These are phyloP conservation scores for Alternaria alternata DNA, from an alignment of 2,329 filamentous ascomycete genomes.

Conservation along the genomic window DNA sequence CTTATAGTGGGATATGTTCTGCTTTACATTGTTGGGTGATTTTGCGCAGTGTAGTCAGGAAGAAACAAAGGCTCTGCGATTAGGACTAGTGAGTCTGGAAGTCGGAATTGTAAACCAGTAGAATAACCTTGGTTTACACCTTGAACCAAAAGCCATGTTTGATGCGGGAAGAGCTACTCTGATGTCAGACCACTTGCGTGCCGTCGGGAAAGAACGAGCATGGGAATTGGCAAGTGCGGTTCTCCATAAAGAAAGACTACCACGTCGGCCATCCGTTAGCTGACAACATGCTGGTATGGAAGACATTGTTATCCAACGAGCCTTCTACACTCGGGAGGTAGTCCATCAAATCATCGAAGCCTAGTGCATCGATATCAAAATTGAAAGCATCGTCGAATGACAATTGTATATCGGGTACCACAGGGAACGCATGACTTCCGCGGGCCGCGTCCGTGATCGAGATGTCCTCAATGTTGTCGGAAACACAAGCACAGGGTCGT, in stretches of 20 bases:
- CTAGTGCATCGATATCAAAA: constrained; percentile 38
- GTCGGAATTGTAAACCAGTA: background rate
- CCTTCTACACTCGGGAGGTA: constrained; percentile 30
- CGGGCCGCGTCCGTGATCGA: constrained; percentile 17
- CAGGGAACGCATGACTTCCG: background rate
- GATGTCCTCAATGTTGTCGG: constrained; percentile 17
- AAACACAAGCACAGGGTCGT: constrained; percentile 4
- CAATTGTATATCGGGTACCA: constrained; percentile 10
- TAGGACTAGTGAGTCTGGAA: background rate
- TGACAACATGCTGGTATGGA: constrained; percentile 29
- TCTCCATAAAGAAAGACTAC: background rate
- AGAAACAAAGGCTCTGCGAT: background rate
- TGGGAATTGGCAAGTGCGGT: background rate
- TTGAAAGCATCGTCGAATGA: constrained; percentile 28
- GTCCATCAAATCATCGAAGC: constrained; percentile 38
- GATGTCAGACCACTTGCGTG: background rate
- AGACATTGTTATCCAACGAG: constrained; percentile 32
- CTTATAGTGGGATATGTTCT: background rate
- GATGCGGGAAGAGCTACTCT: background rate
- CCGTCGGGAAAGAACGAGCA: background rate
- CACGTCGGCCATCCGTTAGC: background rate
- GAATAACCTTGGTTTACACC: background rate
- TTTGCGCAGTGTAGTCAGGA: background rate
- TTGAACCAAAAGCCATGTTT: background rate
- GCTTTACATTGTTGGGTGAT: background rate